Base-by-base conservation (phyloP, 2,329 filamentous ascomycete genomes). In the Bipolaris zeicola region DNA sequence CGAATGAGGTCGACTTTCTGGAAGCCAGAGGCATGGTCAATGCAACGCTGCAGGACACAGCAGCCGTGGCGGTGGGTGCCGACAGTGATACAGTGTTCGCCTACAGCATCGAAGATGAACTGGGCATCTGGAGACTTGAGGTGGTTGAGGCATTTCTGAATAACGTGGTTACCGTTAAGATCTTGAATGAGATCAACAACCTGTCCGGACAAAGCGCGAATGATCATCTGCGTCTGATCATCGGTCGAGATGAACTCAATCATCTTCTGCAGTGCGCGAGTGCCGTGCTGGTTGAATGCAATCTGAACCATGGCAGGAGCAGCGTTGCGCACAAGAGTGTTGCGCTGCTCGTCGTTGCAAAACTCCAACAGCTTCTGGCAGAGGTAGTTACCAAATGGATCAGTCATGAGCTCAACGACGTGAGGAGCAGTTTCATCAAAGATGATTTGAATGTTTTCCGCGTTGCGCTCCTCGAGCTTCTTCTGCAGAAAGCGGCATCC, bases 361-460 rank as follows among this genome's bases (percentile, higher is more conserved):
- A 89, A 96, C 79, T 99, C 95, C 31, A 99, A 85, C 61, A 99
- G 83, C 84, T 98, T 99, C 82, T 99, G 95, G 82, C 94, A 98
- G 65, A 99, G 87, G 78, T 99, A 99, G 82, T 99, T 99, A 76
- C 95, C 95, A 77, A 99, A 99, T 8, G 95, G 94, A 78, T 99
- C 83, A 58, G 92, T 97, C 95, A 99, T 99, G 64, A 99, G 83
- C 81, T 99, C 95, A 62, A 96, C 89, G 67, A 99, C 93, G 76
- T 98, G 92, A 72, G 90, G 85, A 73, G 94, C 92, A 50, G 93
- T 96, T 81, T 99, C 95, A 28, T 89, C 82, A 83, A 96, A 99
- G 76, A 99, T 98, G 82, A 93, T 88, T 76, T 96, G 90, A 49
- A 97, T 85, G 69, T 96, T 87, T 26, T 94, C 89, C 5, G 89